Percentiles rank a stretch among this genome's conserved stretches.
Conservation (phyloP, 2,329 filamentous ascomycete genomes). For the Nemania bipapillata region DNA sequence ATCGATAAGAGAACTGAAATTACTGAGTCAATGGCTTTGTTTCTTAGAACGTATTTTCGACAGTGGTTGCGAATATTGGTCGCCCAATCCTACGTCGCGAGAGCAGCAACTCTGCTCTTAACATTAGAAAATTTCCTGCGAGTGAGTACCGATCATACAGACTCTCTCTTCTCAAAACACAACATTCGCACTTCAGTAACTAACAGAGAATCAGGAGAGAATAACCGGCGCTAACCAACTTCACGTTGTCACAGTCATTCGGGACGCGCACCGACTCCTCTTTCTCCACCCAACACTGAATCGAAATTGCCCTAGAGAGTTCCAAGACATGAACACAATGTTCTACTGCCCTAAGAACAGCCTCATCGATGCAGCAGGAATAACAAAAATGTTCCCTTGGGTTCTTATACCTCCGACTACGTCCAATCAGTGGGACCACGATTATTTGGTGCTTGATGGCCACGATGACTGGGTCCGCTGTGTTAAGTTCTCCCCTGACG, state of each 20-base stretch:
- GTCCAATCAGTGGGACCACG: background rate
- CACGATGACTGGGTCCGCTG: background rate
- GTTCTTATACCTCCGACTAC: background rate
- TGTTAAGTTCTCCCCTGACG: background rate
- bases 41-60: background rate
- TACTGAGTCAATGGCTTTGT: background rate
- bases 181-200: background rate
- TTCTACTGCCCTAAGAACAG: background rate
- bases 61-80: background rate
- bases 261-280: background rate
- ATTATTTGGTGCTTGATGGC: background rate
- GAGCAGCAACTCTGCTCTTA: background rate
- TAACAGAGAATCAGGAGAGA: background rate
- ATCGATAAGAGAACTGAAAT: background rate
- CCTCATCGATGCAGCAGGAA: background rate
- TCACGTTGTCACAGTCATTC: background rate
- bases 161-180: background rate
- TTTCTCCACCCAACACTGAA: background rate
- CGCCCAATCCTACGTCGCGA: background rate
- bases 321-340: background rate
- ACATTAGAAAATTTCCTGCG: background rate
- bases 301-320: background rate
- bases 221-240: background rate
- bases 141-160: background rate
- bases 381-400: background rate